Conservation (phyloP, 768 basidiomycete genomes). For the Neoboletus subvelutipes region DNA sequence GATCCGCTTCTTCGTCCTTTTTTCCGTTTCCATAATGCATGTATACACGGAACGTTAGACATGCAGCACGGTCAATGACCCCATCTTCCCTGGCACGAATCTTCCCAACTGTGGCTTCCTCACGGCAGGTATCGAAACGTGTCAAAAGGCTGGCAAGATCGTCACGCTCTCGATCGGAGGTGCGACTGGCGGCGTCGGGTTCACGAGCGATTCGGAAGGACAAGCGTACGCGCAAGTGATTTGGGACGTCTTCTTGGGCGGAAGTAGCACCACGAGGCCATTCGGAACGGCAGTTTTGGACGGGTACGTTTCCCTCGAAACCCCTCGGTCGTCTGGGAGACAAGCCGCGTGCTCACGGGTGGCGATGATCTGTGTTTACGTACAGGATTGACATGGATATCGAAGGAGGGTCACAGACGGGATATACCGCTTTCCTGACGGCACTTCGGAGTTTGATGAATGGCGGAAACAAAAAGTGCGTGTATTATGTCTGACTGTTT, state of each 20-base stretch:
- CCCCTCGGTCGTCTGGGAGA: constrained; percentile 8
- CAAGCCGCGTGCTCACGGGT: neutral
- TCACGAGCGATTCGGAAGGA: constrained; percentile 57
- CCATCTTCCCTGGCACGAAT: constrained; percentile 59
- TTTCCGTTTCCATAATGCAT: neutral
- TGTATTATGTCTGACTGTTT: neutral
- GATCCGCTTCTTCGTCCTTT: constrained; percentile 1
- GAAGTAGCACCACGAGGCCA: constrained; percentile 58
- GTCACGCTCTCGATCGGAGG: constrained; percentile 60
- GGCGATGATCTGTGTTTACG: neutral
- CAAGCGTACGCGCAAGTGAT: constrained; percentile 60
- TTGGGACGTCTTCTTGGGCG: constrained; percentile 69
- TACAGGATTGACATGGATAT: constrained; percentile 46
- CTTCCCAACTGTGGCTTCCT: constrained; percentile 63
- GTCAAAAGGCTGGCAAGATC: constrained; percentile 66
- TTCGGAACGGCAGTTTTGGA: constrained; percentile 73
- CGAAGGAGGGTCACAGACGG: constrained; percentile 40
- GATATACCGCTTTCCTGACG: constrained; percentile 31
- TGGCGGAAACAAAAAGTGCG: constrained; percentile 28
- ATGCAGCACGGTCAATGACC: constrained; percentile 58
- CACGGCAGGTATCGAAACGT: constrained; percentile 58
- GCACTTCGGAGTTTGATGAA: constrained; percentile 29
- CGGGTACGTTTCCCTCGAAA: constrained; percentile 43
- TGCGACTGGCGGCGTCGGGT: constrained; percentile 60
- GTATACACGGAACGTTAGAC: constrained; percentile 38